Evolutionary conservation across 192 early-diverging fungal genomes (phyloP).

Genomic region (Oehlia diaphana): DNA sequence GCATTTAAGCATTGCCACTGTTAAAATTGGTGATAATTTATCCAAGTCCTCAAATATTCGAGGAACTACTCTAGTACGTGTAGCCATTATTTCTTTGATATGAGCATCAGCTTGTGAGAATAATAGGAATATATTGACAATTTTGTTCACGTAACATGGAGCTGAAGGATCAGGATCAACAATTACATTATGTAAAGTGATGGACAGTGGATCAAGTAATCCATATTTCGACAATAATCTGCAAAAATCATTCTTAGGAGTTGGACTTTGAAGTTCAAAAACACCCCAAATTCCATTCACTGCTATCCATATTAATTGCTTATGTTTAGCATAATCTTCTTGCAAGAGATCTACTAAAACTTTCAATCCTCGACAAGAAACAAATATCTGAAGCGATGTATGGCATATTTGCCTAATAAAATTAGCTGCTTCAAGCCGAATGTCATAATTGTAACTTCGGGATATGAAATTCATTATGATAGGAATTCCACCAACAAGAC

Average conservation of each 20-base stretch:
- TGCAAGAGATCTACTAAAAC: conserved; percentile 51
- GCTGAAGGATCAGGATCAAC: conserved; percentile 40
- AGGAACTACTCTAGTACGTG: conserved; percentile 21
- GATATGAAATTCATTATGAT: conserved; percentile 49
- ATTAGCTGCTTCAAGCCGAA: conserved; percentile 48
- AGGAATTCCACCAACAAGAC: conserved; percentile 56
- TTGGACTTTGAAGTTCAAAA: conserved; percentile 54
- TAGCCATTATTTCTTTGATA: conserved; percentile 55
- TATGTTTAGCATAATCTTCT: conserved; percentile 46
- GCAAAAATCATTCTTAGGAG: conserved; percentile 59
- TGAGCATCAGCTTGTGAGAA: conserved; percentile 57
- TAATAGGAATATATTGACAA: conserved; percentile 52
- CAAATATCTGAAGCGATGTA: conserved; percentile 56
- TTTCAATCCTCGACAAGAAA: conserved; percentile 56
- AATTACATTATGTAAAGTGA: conserved; percentile 38
- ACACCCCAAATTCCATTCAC: conserved; percentile 53
- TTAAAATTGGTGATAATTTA: conserved; percentile 36
- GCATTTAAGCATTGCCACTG: conserved; percentile 55
- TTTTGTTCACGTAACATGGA: conserved; percentile 40
- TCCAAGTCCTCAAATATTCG: conserved; percentile 49
- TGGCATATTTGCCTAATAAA: conserved; percentile 56
- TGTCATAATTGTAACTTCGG: conserved; percentile 35
- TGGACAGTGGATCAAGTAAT: conserved; percentile 48
- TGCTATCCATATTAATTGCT: conserved; percentile 52
- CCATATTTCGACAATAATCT: conserved; percentile 53